Conservation (phyloP, 345 rosid genomes). For the Laguncularia racemosa region DNA sequence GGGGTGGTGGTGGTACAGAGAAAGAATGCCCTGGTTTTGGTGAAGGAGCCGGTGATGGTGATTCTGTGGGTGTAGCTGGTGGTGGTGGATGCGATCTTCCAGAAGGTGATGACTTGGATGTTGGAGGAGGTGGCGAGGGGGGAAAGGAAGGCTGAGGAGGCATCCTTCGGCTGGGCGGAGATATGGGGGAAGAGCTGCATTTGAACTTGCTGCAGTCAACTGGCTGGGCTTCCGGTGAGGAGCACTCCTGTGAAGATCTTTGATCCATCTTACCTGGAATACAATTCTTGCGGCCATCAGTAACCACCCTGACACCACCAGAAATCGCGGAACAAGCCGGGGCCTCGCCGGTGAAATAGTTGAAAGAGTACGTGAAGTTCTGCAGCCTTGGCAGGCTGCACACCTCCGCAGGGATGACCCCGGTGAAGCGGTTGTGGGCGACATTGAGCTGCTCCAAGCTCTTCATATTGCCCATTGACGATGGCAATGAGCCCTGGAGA, state of each 20-base stretch:
- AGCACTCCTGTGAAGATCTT: conserved; percentile 58
- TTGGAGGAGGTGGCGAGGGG: conserved; percentile 10
- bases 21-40: conserved; percentile 1
- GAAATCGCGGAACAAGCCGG: conserved; percentile 30
- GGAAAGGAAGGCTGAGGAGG: conserved; percentile 9
- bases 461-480: conserved; percentile 37
- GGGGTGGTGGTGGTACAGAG: conserved; percentile 9
- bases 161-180: conserved; percentile 9
- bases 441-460: conserved; percentile 49
- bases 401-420: conserved; percentile 39
- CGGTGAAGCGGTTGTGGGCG: conserved; percentile 54
- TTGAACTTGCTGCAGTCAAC: conserved; percentile 39
- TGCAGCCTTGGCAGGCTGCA: conserved; percentile 48
- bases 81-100: conserved; percentile 11
- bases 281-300: conserved; percentile 49
- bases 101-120: conserved; percentile 13
- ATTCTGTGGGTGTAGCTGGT: conserved; percentile 12
- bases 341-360: conserved; percentile 50
- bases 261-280: conserved; percentile 31
- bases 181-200: conserved; percentile 26
- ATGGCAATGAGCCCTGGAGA: conserved; percentile 53
- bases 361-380: conserved; percentile 49
- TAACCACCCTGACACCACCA: conserved; percentile 2
- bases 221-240: conserved; percentile 38
- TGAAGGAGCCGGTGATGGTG: conserved; percentile 9